Evolutionary conservation across 768 basidiomycete species (phyloP).

Genomic region (Boletus fagicola): DNA sequence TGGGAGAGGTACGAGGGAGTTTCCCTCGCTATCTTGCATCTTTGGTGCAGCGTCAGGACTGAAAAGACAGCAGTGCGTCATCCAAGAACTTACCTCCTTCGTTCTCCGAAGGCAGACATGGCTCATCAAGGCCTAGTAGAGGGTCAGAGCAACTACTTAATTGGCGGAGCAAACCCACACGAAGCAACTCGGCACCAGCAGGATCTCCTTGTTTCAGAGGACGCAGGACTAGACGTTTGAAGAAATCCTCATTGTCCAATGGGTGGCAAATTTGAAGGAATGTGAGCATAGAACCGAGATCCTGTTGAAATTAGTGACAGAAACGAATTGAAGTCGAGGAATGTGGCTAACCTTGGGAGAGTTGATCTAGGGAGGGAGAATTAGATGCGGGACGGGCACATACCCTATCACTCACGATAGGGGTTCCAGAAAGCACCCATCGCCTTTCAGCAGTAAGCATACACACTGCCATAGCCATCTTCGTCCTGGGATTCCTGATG

Average conservation of each 20-base stretch:
- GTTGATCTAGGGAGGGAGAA: constrained; percentile 55
- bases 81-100: constrained; percentile 57
- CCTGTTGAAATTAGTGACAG: constrained; percentile 41
- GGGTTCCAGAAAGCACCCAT: constrained; percentile 83
- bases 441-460: constrained; percentile 66
- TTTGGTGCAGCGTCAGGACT: constrained; percentile 33
- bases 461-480: constrained; percentile 72
- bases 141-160: constrained; percentile 3
- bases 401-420: constrained; percentile 61
- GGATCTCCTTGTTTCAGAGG: constrained; percentile 72
- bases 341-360: constrained; percentile 55
- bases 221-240: constrained; percentile 73
- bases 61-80: background rate
- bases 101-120: constrained; percentile 79
- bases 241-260: constrained; percentile 79
- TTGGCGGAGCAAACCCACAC: constrained; percentile 41
- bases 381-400: background rate
- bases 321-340: background rate
- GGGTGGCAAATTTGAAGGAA: constrained; percentile 87
- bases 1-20: constrained; percentile 71
- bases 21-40: constrained; percentile 84
- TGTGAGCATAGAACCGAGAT: constrained; percentile 81
- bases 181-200: constrained; percentile 65
- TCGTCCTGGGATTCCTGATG: constrained; percentile 83
- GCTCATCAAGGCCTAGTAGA: constrained; percentile 65